A percentile compares a stretch with the other conserved stretches of the same genome.
phyloP scores from a whole-genome alignment of 495 filamentous ascomycete species.

The Trichoderma virens region DNA sequence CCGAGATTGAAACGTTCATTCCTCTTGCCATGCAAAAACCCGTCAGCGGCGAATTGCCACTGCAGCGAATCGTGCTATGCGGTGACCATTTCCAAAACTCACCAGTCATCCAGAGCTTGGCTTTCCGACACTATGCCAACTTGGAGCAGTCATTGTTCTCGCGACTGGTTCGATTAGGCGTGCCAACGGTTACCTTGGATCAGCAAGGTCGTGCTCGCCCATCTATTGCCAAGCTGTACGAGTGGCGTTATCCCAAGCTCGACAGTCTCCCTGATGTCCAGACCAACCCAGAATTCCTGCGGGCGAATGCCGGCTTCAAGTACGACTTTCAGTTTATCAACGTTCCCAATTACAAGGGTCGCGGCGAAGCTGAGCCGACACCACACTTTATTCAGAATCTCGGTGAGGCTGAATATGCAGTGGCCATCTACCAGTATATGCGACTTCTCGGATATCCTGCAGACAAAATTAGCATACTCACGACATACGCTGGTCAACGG shows the following conservation, averaged over 20 bases:
- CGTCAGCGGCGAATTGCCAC: conserved; percentile 59
- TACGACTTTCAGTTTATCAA: conserved; percentile 97
- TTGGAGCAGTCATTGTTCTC: conserved; percentile 94
- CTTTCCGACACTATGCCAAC: conserved; percentile 93
- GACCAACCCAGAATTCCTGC: conserved; percentile 59
- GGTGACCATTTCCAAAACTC: conserved; percentile 97
- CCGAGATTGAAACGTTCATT: conserved; percentile 95
- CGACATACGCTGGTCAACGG: conserved; percentile 91
- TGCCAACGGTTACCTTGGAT: conserved; percentile 82
- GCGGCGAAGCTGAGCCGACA: conserved; percentile 82
- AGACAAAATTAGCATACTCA: conserved; percentile 79
- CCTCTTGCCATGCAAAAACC: conserved; percentile 83
- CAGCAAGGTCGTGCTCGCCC: conserved; percentile 85
- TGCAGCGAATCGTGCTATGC: conserved; percentile 86
- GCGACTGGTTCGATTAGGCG: conserved; percentile 79
- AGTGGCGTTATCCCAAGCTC: conserved; percentile 83
- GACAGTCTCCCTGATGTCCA: conserved; percentile 71
- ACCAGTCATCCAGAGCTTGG: conserved; percentile 88
- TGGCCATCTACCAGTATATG: conserved; percentile 97
- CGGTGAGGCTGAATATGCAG: conserved; percentile 93
- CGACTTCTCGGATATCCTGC: conserved; percentile 93
- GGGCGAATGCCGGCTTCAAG: conserved; percentile 83
- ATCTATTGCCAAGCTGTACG: conserved; percentile 81
- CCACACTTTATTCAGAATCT: conserved; percentile 97
- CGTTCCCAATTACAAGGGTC: conserved; percentile 87